phyloP scores from a whole-genome alignment of 2,329 filamentous ascomycete species.

The Pseudophaeomoniella oleicola region DNA sequence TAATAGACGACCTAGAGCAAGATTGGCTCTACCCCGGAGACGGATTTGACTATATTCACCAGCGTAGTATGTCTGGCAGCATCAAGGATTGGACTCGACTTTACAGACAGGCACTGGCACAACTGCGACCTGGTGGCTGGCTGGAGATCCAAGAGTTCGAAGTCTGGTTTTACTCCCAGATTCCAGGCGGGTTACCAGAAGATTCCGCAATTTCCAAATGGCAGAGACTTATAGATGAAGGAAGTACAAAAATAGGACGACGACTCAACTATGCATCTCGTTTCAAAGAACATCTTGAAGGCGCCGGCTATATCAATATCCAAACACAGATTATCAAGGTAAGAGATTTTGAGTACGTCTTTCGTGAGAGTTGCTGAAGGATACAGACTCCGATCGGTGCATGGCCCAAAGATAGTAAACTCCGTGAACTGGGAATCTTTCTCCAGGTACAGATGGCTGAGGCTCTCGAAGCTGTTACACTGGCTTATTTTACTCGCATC shows the following conservation, averaged over 20 bases:
- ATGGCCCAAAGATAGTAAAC: constrained; percentile 37
- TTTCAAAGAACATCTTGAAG: constrained; percentile 28
- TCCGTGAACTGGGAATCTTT: constrained; percentile 34
- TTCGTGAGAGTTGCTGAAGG: constrained; percentile 3
- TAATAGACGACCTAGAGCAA: constrained; percentile 32
- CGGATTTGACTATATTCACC: constrained; percentile 34
- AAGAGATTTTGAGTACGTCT: constrained; percentile 1
- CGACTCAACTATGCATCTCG: constrained; percentile 19
- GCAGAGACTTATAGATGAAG: constrained; percentile 15
- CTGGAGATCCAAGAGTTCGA: too few species aligned
- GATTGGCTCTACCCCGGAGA: constrained; percentile 32
- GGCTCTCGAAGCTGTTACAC: constrained; percentile 18
- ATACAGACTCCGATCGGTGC: constrained; percentile 31
- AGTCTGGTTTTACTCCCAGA: too few species aligned
- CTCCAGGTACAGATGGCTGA: constrained; percentile 18
- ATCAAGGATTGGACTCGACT: constrained; percentile 31
- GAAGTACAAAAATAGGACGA: constrained; percentile 18
- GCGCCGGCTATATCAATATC: constrained; percentile 40
- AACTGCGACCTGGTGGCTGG: constrained; percentile 30
- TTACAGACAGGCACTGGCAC: constrained; percentile 25
- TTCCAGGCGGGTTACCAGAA: too few species aligned
- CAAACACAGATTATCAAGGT: constrained; percentile 30
- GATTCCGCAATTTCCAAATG: too few species aligned
- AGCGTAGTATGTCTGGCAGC: constrained; percentile 31
- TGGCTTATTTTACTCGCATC: constrained; percentile 23